Evolutionary conservation across 768 basidiomycete genomes (phyloP), one percentile per base, ranked within the genome.

Genomic region (Rhodotorula paludigena): DNA sequence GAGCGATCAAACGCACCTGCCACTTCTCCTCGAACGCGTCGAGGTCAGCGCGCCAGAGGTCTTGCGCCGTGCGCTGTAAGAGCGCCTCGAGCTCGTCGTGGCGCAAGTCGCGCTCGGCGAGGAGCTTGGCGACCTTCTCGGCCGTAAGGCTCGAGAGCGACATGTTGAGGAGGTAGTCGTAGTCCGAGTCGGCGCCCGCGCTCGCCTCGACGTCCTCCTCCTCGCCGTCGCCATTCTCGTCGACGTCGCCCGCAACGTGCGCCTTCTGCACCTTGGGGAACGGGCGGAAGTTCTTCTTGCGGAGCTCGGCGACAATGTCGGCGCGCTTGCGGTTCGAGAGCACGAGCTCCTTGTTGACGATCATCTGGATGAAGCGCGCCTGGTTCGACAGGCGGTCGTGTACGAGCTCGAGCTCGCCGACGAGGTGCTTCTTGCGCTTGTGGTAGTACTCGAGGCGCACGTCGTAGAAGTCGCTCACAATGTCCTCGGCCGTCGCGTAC

Each of bases 321-420:
- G 80, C 84, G 78, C 91, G 93, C 80, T 90, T 92, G 77, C 94
- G 88, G 74, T 89, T 91, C 20, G 88, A 85, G 33, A 99, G 86
- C 36, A 83, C 78, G 28, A 98, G 83, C 76, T 91, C 81, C 77
- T 85, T 89, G 74, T 87, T 85, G 63, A 98, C 83, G 73, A 98
- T 94, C 92, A 97, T 93, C 78, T 91, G 85, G 57, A 99, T 86
- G 79, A 99, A 99, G 30, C 93, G 88, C 20, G 92, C 94, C 77
- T 99, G 96, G 77, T 98, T 98, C 62, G 86, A 86, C 25, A 97
- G 81, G 71, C 85, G 89, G 75, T 97, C 92, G 66, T 89, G 86
- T 47, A 86, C 84, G 49, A 79, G 80, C 74, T 92, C 88, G 38
- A 99, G 82, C 74, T 93, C 89, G 69, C 84, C 84, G 16, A 91